Conservation (phyloP, 148 eudicot species). For the Cornus suecica region DNA sequence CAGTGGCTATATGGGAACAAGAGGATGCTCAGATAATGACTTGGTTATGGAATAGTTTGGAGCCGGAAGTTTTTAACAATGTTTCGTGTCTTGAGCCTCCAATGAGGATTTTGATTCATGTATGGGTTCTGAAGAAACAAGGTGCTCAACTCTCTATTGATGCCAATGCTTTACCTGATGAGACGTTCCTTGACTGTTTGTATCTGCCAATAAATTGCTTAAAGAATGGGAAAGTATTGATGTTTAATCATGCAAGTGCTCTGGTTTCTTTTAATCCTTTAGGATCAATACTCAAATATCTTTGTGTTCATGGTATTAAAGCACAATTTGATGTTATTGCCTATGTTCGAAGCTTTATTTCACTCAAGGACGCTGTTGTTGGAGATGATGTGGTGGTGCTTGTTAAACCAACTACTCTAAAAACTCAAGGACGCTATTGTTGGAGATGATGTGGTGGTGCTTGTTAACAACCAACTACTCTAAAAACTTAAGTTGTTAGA, state of each 20-base stretch:
- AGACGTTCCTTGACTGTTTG: background rate
- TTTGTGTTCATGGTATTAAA: background rate
- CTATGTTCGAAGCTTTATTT: conserved; percentile 17
- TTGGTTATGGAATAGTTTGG: too few relatives aligned
- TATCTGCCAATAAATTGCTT: conserved; percentile 13
- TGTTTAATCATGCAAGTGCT: conserved; percentile 1
- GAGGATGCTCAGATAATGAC: too few relatives aligned
- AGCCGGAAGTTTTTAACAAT: too few relatives aligned
- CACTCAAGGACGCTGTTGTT: conserved; percentile 17
- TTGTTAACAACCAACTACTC: too few relatives aligned
- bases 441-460: conserved; percentile 11
- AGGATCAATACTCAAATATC: background rate
- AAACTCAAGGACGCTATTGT: conserved; percentile 17
- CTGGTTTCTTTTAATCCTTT: conserved; percentile 9
- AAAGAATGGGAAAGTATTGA: conserved; percentile 14
- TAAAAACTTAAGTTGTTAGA: too few relatives aligned
- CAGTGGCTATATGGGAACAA: too few relatives aligned
- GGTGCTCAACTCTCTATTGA: conserved; percentile 15
- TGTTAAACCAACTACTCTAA: too few relatives aligned
- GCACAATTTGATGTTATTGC: background rate
- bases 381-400: conserved; percentile 13
- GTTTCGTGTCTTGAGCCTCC: too few relatives aligned
- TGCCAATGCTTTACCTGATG: background rate
- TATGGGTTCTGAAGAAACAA: conserved; percentile 17
- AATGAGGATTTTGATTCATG: background rate